phyloP scores from a whole-genome alignment of 169 alveolate species.

The Theileria luwenshuni region DNA sequence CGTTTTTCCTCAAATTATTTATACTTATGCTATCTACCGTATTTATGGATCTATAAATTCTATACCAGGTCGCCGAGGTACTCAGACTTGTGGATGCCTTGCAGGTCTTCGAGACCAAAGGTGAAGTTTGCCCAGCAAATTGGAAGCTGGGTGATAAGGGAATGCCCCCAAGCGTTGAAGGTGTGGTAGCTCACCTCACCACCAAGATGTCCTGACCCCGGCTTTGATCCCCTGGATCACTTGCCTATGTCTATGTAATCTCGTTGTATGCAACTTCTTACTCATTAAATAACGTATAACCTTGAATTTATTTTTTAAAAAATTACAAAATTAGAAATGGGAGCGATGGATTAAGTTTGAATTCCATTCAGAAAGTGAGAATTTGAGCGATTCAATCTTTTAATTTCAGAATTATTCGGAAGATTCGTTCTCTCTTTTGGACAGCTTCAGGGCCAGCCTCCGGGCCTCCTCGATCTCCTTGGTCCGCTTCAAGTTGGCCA shows the following conservation, averaged over 20 bases:
- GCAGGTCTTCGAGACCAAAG: slow-evolving; percentile 93
- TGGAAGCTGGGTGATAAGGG: slow-evolving; percentile 96
- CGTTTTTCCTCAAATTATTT: no score
- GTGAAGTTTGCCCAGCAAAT: slow-evolving; percentile 99
- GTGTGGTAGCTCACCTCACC: slow-evolving; percentile 78
- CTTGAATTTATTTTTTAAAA: no score
- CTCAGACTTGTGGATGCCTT: slow-evolving; percentile 95
- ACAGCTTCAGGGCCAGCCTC: slow-evolving; percentile 12
- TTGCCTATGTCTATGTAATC: no score
- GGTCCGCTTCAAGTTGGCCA: slow-evolving; percentile 58
- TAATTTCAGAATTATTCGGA: no score
- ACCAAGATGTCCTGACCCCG: slow-evolving; percentile 47
- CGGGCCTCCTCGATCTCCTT: slow-evolving; percentile 48
- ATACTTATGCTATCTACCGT: neutral
- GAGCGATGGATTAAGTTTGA: neutral
- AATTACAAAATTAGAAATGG: neutral
- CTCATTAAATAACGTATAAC: no score
- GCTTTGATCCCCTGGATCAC: no score
- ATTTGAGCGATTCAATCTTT: neutral
- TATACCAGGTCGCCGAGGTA: slow-evolving; percentile 85
- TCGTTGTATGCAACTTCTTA: no score
- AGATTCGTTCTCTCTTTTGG: no score
- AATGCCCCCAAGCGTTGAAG: slow-evolving; percentile 93
- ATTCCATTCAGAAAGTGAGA: neutral
- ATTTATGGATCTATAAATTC: neutral